Conservation (phyloP, 768 basidiomycete species). For the button mushroom (Agaricus bisporus) region DNA sequence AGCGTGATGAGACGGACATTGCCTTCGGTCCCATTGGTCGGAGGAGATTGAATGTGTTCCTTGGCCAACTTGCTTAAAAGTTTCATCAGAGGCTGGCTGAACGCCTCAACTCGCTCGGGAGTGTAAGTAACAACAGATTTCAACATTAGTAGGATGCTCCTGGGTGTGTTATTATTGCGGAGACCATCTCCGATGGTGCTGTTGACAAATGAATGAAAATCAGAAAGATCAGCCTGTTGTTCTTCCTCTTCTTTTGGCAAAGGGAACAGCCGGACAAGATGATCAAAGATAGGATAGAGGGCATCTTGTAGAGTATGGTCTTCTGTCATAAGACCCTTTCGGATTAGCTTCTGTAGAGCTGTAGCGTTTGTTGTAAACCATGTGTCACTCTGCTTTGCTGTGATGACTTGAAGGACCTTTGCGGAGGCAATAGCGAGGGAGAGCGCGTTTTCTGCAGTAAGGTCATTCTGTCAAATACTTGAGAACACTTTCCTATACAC, state of each 20-base stretch:
- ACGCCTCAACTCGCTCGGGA: conserved; percentile 81
- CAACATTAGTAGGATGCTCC: conserved; percentile 81
- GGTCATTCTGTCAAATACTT: conserved; percentile 49
- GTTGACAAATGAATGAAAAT: conserved; percentile 75
- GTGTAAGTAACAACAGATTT: conserved; percentile 76
- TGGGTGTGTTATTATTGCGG: conserved; percentile 62
- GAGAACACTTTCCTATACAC: background rate
- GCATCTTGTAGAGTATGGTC: conserved; percentile 77
- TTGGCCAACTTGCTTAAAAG: conserved; percentile 81
- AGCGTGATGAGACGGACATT: conserved; percentile 61
- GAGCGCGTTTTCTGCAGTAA: conserved; percentile 59
- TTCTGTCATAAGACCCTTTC: conserved; percentile 80
- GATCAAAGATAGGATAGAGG: conserved; percentile 77
- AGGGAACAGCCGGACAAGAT: conserved; percentile 70
- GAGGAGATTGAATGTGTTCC: conserved; percentile 68
- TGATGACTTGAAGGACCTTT: conserved; percentile 83
- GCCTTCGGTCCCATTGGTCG: conserved; percentile 47
- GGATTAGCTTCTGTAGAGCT: conserved; percentile 75
- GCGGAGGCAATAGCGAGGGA: conserved; percentile 73
- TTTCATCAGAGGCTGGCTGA: conserved; percentile 70
- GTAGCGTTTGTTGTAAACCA: conserved; percentile 76
- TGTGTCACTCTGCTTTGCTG: conserved; percentile 71
- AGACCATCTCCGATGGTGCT: conserved; percentile 73
- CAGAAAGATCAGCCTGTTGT: conserved; percentile 61
- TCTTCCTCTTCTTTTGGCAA: conserved; percentile 76